Evolutionary conservation across 1,284 basidiomycete species (phyloP), one percentile per base, ranked within the genome.

Genomic region (Ceratobasidium sp.): DNA sequence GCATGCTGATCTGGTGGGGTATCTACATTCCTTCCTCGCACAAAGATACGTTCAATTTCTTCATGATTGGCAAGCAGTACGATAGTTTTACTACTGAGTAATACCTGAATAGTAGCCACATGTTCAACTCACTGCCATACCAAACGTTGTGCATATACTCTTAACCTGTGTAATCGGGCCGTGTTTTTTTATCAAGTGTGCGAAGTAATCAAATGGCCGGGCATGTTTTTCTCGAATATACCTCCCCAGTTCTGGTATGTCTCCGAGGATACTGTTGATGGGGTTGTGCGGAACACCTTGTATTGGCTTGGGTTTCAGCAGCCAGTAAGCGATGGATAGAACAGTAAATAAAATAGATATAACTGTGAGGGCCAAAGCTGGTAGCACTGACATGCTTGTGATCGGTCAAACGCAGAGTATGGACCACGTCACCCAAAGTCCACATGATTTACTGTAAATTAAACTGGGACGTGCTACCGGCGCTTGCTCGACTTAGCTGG

Each of bases 141-240:
- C n/a, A 26, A 23, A 23, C 14, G 5, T 26, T 10, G 10, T 1
- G 23, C 2, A 23, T 8, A 10, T 9, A 28, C 6, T 12, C 1
- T 10, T 52, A 12, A 65, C 62, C 62, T 65, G 62, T 32, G 12
- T 18, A 26, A 65, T n/a, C 26, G 62, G 46, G 26, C 62, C 62
- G 26, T 65, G 62, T 26, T 23, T 34, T 9, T 52, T 16, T 8
- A 36, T 48, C 3, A 36, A 18, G 16, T 36, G 4, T 30, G 4
- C 18, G 6, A 65, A 23, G 36, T 50, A 65, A 10, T 65, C 62
- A 4, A 36, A 32, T 6, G 34, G 10, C 2, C 12, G 10, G 10
- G 41, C 28, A 3, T 39, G 16, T 16, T 36, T 32, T 2, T 52
- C 34, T 46, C 53, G 10, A 16, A 36, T 34, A 16, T 30, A 30